A percentile compares a stretch with the other conserved stretches of the same genome.
These are phyloP conservation scores for Aureobasidium subglaciale DNA, from an alignment of 2,329 filamentous ascomycete genomes.

Conservation along the genomic window DNA sequence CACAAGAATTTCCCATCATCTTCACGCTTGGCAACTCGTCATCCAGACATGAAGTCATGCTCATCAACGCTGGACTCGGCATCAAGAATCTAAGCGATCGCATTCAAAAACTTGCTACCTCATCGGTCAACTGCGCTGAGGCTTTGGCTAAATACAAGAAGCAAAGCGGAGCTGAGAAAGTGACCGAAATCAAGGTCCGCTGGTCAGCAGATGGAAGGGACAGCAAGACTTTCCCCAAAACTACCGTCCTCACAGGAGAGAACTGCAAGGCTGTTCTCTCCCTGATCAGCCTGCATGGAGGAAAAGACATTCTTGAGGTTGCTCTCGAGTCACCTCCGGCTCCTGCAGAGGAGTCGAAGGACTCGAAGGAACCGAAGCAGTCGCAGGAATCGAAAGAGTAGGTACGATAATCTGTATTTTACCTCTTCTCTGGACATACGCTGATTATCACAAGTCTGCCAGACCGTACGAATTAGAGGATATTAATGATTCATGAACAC, in stretches of 20 bases:
- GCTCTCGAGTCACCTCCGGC: conserved; percentile 19
- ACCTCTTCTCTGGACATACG: not conserved
- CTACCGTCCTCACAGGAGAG: conserved; percentile 30
- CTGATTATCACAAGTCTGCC: conserved; percentile 14
- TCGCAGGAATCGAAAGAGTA: conserved; percentile 20
- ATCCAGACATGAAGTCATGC: conserved; percentile 29
- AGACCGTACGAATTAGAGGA: conserved; percentile 18
- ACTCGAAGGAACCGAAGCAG: conserved; percentile 17
- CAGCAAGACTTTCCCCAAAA: conserved; percentile 27
- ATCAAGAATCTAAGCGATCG: conserved; percentile 22
- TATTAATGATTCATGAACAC: not conserved
- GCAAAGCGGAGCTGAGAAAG: conserved; percentile 22
- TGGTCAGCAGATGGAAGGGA: conserved; percentile 29
- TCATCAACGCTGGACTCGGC: conserved; percentile 22
- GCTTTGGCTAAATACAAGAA: conserved; percentile 30
- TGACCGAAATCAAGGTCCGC: conserved; percentile 28
- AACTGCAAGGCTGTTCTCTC: conserved; percentile 27
- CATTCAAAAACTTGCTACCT: conserved; percentile 19
- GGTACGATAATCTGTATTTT: not conserved
- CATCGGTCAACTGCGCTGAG: conserved; percentile 29
- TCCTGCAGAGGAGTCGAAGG: conserved; percentile 2
- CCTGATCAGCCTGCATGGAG: conserved; percentile 27
- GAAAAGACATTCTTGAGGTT: conserved; percentile 31
- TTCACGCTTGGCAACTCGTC: conserved; percentile 31
- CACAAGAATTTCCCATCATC: conserved; percentile 26